Base-by-base conservation (phyloP, 2,329 filamentous ascomycete species). In the Metarhizium album region DNA sequence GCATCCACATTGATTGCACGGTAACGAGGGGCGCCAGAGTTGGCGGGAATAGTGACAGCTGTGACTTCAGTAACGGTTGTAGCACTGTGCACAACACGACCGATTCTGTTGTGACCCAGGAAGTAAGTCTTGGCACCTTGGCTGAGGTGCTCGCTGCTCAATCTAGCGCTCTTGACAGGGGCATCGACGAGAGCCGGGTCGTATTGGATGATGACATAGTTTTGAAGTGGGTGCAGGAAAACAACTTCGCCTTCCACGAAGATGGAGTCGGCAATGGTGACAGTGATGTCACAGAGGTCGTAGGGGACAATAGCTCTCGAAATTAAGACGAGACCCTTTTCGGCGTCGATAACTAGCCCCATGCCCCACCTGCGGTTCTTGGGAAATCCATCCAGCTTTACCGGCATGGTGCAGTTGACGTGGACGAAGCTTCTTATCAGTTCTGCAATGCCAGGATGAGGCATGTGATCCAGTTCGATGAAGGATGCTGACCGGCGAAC, bases 381-480 rank as follows among this genome's bases (percentile, higher is more conserved):
- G 5, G 93, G 94, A 65, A 95, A 98, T n/a, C 93, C 93, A 65
- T 98, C 93, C 9, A 98, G 78, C 74, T 97, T 97, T 55, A 98
- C 74, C 0, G 93, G 93, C 84, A 98, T 91, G 23, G 84, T 87
- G 60, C 90, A 95, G 56, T 87, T 85, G 50, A 98, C 86, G 38
- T 93, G 86, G 24, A 98, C 91, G 64, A 98, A 97, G 64, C 90
- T 96, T 58, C 87, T 84, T 38, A 98, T 87, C 55, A 98, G 81
- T 58, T 95, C 89, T 2, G 90, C 90, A n/a, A 93, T 90, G 18
- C 88, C 87, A 23, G 89, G 84, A 64, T 96, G 86, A 53, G 86
- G 86, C 53, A 91, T 86, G 58, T 93, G 89, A 60, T 91, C 87
- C 55, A 98, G 79, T 64, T 90, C 84, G 58, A 97, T 94, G 64